These are phyloP conservation scores for Globisporangium sylvaticum DNA, from an alignment of 352 stramenopile species.

Conservation along the genomic window DNA sequence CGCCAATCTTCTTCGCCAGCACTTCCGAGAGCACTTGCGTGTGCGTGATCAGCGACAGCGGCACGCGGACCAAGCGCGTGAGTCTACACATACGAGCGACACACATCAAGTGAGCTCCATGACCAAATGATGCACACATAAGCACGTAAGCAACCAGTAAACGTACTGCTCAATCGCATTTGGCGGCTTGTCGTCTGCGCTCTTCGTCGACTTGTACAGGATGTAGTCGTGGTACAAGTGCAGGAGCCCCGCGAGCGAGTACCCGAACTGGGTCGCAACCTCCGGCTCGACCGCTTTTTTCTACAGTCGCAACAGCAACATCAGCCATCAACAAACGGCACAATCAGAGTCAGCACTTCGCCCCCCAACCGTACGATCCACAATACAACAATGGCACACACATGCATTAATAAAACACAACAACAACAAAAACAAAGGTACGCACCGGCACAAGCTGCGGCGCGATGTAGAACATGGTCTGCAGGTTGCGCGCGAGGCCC, in stretches of 20 bases:
- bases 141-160: not conserved
- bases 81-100: constrained; percentile 26
- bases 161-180: constrained; percentile 28
- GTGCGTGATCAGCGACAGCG: constrained; percentile 73
- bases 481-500: constrained; percentile 63
- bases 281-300: constrained; percentile 60
- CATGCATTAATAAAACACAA: not conserved
- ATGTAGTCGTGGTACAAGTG: constrained; percentile 84
- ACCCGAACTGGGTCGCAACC: constrained; percentile 67
- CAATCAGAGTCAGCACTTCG: not conserved
- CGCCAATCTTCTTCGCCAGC: constrained; percentile 61
- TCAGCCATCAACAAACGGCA: not conserved
- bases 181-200: constrained; percentile 13
- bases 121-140: not conserved
- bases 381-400: not conserved
- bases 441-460: constrained; percentile 73
- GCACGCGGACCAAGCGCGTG: constrained; percentile 54
- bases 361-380: not conserved
- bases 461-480: constrained; percentile 75
- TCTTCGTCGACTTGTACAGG: constrained; percentile 52
- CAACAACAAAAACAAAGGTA: not conserved
- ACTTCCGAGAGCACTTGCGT: constrained; percentile 81
- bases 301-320: constrained; percentile 16
- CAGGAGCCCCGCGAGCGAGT: constrained; percentile 71
- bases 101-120: not conserved